These are phyloP conservation scores for Persicaria tinctoria DNA, from an alignment of 148 eudicot species.

Conservation along the genomic window DNA sequence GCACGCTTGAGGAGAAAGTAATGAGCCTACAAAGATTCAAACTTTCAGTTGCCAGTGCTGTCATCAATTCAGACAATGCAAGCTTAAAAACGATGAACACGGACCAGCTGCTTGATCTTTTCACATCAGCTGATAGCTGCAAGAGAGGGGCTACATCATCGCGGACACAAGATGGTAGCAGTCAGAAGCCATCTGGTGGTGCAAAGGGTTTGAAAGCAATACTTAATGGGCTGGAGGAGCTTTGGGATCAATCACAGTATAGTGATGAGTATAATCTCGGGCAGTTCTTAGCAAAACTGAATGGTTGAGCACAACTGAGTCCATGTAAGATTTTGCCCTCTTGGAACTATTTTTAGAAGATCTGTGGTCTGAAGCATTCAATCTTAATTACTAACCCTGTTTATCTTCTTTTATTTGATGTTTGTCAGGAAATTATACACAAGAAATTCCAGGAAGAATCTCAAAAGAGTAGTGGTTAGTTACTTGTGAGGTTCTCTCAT, in stretches of 20 bases:
- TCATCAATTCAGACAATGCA: constrained; percentile 91
- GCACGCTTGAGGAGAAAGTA: constrained; percentile 96
- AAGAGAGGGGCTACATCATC: constrained; percentile 55
- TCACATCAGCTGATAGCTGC: constrained; percentile 69
- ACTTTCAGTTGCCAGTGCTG: constrained; percentile 87
- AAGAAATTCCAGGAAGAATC: background rate
- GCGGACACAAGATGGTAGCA: constrained; percentile 32
- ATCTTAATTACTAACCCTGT: constrained; percentile 6
- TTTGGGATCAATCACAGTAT: constrained; percentile 99
- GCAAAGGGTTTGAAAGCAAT: constrained; percentile 88
- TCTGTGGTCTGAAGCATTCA: constrained; percentile 1
- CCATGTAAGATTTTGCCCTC: background rate
- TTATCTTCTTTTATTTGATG: background rate
- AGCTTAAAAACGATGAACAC: constrained; percentile 99
- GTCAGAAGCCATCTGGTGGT: constrained; percentile 38
- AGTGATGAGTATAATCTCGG: constrained; percentile 87
- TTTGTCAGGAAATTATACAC: constrained; percentile 3
- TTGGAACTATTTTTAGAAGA: background rate
- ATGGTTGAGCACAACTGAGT: constrained; percentile 35
- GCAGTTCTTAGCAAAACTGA: constrained; percentile 79
- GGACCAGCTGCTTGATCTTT: constrained; percentile 91
- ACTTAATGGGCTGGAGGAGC: constrained; percentile 88
- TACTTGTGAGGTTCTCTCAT: background rate
- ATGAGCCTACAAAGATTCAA: constrained; percentile 99
- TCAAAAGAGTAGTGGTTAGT: constrained; percentile 9